Conservation (phyloP, 148 eudicot genomes). For the Tetragonia tetragonoides region DNA sequence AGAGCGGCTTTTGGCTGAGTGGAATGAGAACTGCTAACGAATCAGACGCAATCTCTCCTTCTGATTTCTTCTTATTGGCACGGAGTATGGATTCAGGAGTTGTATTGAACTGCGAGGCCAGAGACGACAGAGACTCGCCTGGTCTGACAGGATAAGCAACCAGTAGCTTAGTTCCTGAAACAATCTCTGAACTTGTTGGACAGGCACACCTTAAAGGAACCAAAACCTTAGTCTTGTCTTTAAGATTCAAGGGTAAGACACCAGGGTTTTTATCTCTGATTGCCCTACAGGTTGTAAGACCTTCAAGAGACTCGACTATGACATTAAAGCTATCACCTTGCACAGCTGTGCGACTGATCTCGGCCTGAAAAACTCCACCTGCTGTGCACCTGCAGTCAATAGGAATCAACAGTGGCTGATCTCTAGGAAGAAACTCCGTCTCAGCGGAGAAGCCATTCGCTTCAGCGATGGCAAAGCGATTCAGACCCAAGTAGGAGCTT, state of each 20-base stretch:
- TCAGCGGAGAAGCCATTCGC: constrained; percentile 47
- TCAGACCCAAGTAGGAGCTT: constrained; percentile 49
- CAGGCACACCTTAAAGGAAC: constrained; percentile 67
- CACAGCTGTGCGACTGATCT: constrained; percentile 29
- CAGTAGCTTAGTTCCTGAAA: constrained; percentile 34
- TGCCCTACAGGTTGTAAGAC: constrained; percentile 58
- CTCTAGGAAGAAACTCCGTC: constrained; percentile 40
- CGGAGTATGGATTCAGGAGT: constrained; percentile 33
- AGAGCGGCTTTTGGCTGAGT: constrained; percentile 34
- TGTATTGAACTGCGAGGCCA: constrained; percentile 46
- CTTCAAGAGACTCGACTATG: constrained; percentile 53
- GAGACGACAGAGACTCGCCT: constrained; percentile 41
- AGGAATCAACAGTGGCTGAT: constrained; percentile 55
- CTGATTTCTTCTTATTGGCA: constrained; percentile 32
- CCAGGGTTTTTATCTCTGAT: constrained; percentile 42
- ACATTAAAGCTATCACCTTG: constrained; percentile 48
- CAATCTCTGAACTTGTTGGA: constrained; percentile 34
- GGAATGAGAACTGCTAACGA: constrained; percentile 50
- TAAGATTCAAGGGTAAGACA: constrained; percentile 32
- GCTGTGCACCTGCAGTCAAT: constrained; percentile 46
- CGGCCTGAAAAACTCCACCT: constrained; percentile 40
- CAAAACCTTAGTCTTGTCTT: constrained; percentile 27
- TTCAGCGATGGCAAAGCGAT: constrained; percentile 30
- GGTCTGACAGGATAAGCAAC: constrained; percentile 48
- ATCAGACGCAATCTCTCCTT: constrained; percentile 11